phyloP scores from a whole-genome alignment of 768 basidiomycete species.

The Kwoniella dendrophila region DNA sequence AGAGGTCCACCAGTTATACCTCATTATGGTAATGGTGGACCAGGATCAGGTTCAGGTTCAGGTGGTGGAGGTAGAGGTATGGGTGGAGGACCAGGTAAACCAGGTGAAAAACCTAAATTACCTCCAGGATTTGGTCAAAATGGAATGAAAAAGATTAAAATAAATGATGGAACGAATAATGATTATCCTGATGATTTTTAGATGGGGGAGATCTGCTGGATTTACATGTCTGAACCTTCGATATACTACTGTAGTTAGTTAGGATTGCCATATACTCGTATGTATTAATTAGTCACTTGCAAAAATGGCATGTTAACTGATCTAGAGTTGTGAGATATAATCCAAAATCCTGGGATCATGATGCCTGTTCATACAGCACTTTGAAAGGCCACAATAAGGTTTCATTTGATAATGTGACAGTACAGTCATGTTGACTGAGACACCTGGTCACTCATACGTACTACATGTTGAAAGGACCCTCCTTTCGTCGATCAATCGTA shows the following conservation, averaged over 20 bases:
- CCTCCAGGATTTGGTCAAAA: slow-evolving; percentile 27
- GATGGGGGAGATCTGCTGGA: neutral
- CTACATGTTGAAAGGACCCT: no score
- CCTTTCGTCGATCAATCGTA: no score
- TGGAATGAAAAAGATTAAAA: slow-evolving; percentile 16
- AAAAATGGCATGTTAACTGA: no score
- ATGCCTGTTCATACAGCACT: neutral
- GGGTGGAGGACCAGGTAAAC: slow-evolving; percentile 46
- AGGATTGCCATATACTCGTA: no score
- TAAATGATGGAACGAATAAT: neutral
- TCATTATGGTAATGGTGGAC: slow-evolving; percentile 16
- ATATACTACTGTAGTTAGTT: no score
- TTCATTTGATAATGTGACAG: no score
- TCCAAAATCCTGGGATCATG: neutral
- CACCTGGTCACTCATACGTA: no score
- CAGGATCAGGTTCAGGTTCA: slow-evolving; percentile 6
- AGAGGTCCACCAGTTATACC: neutral
- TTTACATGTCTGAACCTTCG: neutral
- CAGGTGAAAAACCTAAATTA: slow-evolving; percentile 29
- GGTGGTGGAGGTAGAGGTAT: slow-evolving; percentile 38
- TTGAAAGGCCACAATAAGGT: no score
- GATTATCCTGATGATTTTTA: neutral
- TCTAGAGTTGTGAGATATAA: no score
- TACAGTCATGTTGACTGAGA: no score
- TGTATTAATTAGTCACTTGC: no score